A percentile compares a stretch with the other conserved stretches of the same genome.
Evolutionary conservation across 2,329 filamentous ascomycete species (phyloP).

Genomic region (Ceratocystis smalleyi): DNA sequence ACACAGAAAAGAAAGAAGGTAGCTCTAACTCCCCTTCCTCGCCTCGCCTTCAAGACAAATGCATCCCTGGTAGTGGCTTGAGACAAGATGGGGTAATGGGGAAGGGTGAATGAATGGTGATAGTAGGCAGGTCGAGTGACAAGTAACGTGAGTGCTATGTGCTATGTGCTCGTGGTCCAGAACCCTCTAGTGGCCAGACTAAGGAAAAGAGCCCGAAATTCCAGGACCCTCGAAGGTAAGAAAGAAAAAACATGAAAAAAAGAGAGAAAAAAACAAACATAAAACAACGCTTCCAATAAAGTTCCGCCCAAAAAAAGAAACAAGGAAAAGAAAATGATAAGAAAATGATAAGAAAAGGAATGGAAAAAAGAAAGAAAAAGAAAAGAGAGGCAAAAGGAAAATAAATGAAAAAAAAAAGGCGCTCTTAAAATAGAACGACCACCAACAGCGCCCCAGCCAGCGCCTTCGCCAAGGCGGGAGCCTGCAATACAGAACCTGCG

Average conservation of each 20-base stretch:
- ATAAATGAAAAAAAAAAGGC: background rate
- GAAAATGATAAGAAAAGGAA: background rate
- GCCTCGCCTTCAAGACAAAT: background rate
- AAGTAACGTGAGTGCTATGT: no score
- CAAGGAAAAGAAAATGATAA: background rate
- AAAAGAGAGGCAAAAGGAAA: background rate
- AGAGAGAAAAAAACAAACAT: background rate
- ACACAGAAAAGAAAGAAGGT: background rate
- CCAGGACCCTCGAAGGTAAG: background rate
- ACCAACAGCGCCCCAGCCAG: background rate
- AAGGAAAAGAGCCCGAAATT: background rate
- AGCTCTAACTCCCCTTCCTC: background rate
- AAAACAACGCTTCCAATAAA: background rate
- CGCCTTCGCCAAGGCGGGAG: background rate
- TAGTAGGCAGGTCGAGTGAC: no score
- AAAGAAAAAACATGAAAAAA: background rate
- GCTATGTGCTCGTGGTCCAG: background rate
- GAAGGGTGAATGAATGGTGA: no score
- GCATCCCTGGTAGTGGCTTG: background rate
- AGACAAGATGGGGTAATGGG: background rate
- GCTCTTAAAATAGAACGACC: conserved; percentile 2
- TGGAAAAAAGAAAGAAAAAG: background rate
- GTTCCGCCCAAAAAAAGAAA: background rate
- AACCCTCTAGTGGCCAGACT: background rate
- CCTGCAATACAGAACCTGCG: background rate